Evolutionary conservation across 768 basidiomycete species (phyloP).

Genomic region (button mushroom (Agaricus bisporus)): DNA sequence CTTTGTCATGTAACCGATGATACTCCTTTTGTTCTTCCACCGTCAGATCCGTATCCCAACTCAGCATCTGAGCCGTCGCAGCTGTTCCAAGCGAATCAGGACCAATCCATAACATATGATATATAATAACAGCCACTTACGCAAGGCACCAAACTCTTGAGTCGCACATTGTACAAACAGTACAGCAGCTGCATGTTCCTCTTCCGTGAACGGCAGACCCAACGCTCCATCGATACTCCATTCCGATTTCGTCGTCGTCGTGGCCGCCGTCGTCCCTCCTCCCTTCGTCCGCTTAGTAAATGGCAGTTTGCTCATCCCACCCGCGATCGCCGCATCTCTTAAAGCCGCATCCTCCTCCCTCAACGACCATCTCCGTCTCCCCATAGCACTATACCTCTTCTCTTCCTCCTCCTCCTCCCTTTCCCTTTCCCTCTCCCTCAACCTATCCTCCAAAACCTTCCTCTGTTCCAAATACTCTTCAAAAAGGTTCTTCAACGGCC

Average conservation of each 20-base stretch:
- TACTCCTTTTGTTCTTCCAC: conserved; percentile 8
- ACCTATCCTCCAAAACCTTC: conserved; percentile 6
- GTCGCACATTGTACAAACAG: conserved; percentile 11
- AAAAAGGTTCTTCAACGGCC: conserved; percentile 7
- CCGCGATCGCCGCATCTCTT: background rate
- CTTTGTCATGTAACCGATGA: conserved; percentile 10
- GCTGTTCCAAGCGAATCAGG: background rate
- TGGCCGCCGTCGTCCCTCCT: no score
- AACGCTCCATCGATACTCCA: conserved; percentile 5
- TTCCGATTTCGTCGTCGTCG: background rate
- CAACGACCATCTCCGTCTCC: conserved; percentile 6
- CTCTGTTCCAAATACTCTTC: conserved; percentile 11
- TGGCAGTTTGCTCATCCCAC: background rate
- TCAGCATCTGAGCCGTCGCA: conserved; percentile 10
- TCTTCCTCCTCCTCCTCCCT: conserved; percentile 10
- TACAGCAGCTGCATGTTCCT: conserved; percentile 9
- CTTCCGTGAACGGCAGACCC: conserved; percentile 9
- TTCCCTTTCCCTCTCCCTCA: conserved; percentile 5
- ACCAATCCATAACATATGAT: background rate
- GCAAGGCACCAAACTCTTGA: conserved; percentile 9
- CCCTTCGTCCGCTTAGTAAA: conserved; percentile 5
- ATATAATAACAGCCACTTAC: conserved; percentile 2
- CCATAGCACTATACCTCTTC: conserved; percentile 5
- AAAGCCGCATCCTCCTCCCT: conserved; percentile 2
- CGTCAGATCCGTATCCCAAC: conserved; percentile 11